Conservation (phyloP, 108 stramenopile genomes). For the Nannochloropsis granulata region DNA sequence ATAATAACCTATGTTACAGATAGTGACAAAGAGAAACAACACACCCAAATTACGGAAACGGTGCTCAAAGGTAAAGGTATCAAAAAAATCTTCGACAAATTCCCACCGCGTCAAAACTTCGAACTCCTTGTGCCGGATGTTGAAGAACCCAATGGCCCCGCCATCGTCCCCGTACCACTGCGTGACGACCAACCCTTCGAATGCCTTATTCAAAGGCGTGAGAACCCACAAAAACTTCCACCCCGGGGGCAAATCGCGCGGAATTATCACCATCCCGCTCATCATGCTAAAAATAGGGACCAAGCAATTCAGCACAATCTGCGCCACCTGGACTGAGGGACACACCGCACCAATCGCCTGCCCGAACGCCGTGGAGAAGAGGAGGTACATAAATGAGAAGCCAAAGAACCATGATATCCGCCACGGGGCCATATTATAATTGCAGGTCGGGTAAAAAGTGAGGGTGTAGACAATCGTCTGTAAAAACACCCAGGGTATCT, state of each 20-base stretch:
- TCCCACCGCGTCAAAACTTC: background rate
- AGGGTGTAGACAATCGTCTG: background rate
- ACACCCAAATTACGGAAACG: background rate
- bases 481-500: constrained; percentile 1
- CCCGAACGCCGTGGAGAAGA: background rate
- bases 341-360: background rate
- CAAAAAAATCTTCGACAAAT: background rate
- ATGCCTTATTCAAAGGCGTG: constrained; percentile 10
- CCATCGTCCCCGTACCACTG: background rate
- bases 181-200: constrained; percentile 15
- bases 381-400: background rate
- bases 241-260: background rate
- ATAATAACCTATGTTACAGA: background rate
- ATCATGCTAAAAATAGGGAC: background rate
- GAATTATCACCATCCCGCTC: background rate
- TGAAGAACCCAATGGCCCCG: background rate
- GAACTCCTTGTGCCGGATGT: background rate
- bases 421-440: background rate
- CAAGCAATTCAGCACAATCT: background rate
- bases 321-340: background rate
- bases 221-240: constrained; percentile 16
- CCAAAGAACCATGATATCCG: background rate
- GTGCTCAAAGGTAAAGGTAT: background rate
- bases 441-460: background rate
- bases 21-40: background rate